These are phyloP conservation scores for Epichloe elymi DNA, from an alignment of 2,329 filamentous ascomycete species.

Conservation along the genomic window DNA sequence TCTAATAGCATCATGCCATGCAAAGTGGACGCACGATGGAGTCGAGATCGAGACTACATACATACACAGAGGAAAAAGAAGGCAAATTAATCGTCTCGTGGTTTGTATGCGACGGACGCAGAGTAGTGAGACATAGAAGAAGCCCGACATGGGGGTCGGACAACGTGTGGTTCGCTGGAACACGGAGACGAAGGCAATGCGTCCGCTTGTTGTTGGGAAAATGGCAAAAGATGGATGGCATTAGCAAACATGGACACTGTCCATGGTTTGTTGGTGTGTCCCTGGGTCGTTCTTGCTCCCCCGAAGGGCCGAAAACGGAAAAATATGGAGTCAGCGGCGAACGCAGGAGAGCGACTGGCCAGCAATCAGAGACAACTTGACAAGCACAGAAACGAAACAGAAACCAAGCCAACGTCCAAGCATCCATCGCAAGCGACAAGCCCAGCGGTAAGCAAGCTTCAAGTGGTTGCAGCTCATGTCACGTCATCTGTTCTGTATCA, in stretches of 20 bases:
- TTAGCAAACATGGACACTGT: too few species aligned
- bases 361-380: conserved; percentile 5
- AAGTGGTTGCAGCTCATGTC: too few species aligned
- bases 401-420: background rate
- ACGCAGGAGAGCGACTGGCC: conserved; percentile 2
- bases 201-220: too few species aligned
- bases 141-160: conserved; percentile 6
- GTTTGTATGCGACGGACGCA: conserved; percentile 7
- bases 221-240: too few species aligned
- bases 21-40: conserved; percentile 1
- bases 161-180: conserved; percentile 1
- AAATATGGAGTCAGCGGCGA: background rate
- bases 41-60: background rate
- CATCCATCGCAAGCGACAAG: too few species aligned
- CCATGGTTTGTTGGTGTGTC: background rate
- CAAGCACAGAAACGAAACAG: background rate
- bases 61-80: background rate
- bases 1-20: background rate
- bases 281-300: background rate
- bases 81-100: conserved; percentile 1
- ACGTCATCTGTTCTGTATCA: too few species aligned
- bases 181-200: background rate
- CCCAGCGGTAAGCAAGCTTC: too few species aligned
- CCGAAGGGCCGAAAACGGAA: background rate
- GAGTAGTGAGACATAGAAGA: conserved; percentile 6